A percentile compares a stretch with the other conserved stretches of the same genome.
phyloP scores from a whole-genome alignment of 768 basidiomycete species.

The Boletus speciosus region DNA sequence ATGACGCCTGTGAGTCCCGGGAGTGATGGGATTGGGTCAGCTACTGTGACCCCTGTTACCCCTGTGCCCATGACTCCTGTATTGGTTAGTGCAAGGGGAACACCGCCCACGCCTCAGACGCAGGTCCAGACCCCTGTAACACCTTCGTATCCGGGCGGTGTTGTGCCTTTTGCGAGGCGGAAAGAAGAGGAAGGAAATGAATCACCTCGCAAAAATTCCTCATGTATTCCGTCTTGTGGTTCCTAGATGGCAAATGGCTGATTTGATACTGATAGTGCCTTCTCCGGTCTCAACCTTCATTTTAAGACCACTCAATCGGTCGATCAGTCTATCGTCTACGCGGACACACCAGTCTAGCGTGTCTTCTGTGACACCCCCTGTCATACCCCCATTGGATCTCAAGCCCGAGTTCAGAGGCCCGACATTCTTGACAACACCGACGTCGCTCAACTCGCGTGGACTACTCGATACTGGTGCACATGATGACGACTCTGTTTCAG shows the following conservation, averaged over 20 bases:
- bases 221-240: not conserved
- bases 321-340: constrained; percentile 61
- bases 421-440: constrained; percentile 28
- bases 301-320: constrained; percentile 61
- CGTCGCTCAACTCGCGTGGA: constrained; percentile 21
- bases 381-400: constrained; percentile 58
- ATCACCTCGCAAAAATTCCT: constrained; percentile 40
- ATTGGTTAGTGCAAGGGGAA: constrained; percentile 15
- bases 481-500: constrained; percentile 42
- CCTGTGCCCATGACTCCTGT: constrained; percentile 30
- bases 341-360: constrained; percentile 49
- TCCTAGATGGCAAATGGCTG: not conserved
- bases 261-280: constrained; percentile 35
- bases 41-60: constrained; percentile 29
- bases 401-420: constrained; percentile 48
- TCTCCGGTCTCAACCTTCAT: constrained; percentile 58
- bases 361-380: constrained; percentile 40
- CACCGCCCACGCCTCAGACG: constrained; percentile 7
- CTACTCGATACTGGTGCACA: constrained; percentile 25
- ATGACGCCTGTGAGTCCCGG: constrained; percentile 27
- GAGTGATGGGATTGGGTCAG: constrained; percentile 15
- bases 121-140: constrained; percentile 22
- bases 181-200: constrained; percentile 30
- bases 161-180: constrained; percentile 22
- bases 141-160: constrained; percentile 19